Conservation (phyloP, 2,329 filamentous ascomycete species). For the Falciphora oryzae region DNA sequence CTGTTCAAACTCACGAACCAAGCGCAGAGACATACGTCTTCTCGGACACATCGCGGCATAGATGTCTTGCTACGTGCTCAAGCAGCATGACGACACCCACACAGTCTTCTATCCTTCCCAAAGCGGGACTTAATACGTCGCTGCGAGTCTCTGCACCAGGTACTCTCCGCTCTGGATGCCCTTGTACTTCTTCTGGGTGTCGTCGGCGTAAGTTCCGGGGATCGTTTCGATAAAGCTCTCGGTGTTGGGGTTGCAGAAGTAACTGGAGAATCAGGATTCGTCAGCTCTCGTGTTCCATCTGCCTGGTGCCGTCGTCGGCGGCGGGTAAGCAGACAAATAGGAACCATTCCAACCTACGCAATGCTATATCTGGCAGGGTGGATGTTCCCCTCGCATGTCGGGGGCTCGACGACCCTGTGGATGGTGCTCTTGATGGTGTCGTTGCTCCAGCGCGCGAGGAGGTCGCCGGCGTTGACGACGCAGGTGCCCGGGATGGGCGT, state of each 20-base stretch:
- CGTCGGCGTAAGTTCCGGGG: constrained; percentile 63
- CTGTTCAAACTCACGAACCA: no score
- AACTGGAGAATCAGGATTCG: constrained; percentile 34
- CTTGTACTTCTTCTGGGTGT: constrained; percentile 70
- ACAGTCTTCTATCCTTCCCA: not conserved
- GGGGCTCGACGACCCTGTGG: constrained; percentile 85
- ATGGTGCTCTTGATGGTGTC: constrained; percentile 86
- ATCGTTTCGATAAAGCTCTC: constrained; percentile 71
- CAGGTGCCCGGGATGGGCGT: constrained; percentile 76
- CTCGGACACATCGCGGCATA: no score
- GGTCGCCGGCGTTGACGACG: constrained; percentile 83
- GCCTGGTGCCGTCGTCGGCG: not conserved
- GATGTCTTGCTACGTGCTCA: not conserved
- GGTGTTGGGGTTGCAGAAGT: constrained; percentile 86
- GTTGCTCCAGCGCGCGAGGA: constrained; percentile 85
- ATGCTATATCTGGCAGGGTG: constrained; percentile 81
- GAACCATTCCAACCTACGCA: constrained; percentile 48
- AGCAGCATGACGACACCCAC: not conserved
- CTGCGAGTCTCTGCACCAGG: constrained; percentile 67
- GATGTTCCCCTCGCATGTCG: constrained; percentile 41
- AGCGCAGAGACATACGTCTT: no score
- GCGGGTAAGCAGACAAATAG: not conserved
- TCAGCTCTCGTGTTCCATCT: not conserved
- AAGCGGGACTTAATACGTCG: constrained; percentile 55
- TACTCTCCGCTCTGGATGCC: constrained; percentile 77